These are phyloP conservation scores for Phycomyces nitens DNA, from an alignment of 192 early-diverging fungal genomes.

Conservation along the genomic window DNA sequence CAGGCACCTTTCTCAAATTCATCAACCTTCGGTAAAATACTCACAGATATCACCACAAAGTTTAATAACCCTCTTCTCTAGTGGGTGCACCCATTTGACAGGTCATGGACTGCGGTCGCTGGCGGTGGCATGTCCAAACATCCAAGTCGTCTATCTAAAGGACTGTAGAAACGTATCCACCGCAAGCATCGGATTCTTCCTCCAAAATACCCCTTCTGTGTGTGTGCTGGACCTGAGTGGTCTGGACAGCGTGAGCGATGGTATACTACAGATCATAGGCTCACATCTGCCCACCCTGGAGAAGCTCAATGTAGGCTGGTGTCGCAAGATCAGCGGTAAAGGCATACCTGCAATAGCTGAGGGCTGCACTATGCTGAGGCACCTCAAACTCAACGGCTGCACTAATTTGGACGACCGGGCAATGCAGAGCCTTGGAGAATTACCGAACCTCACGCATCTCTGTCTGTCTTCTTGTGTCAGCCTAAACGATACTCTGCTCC, in stretches of 20 bases:
- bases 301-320: constrained; percentile 48
- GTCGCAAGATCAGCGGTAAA: constrained; percentile 41
- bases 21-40: constrained; percentile 38
- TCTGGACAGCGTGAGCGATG: constrained; percentile 39
- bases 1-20: constrained; percentile 35
- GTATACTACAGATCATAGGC: constrained; percentile 38
- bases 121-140: constrained; percentile 36
- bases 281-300: constrained; percentile 35
- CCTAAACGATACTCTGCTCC: constrained; percentile 36
- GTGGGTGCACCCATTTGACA: constrained; percentile 43
- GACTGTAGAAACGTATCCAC: constrained; percentile 39
- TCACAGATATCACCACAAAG: neutral
- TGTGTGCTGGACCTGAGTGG: constrained; percentile 39
- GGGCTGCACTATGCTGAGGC: constrained; percentile 34
- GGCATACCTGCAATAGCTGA: constrained; percentile 33
- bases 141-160: constrained; percentile 31
- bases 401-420: constrained; percentile 38
- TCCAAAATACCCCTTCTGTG: constrained; percentile 33
- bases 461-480: constrained; percentile 41
- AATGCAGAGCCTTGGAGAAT: constrained; percentile 31
- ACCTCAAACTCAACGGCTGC: constrained; percentile 46
- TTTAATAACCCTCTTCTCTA: constrained; percentile 17
- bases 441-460: constrained; percentile 41
- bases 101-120: constrained; percentile 23
- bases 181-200: constrained; percentile 37